Conservation (phyloP, 106 monocot species). For the Dendrobium officinale region DNA sequence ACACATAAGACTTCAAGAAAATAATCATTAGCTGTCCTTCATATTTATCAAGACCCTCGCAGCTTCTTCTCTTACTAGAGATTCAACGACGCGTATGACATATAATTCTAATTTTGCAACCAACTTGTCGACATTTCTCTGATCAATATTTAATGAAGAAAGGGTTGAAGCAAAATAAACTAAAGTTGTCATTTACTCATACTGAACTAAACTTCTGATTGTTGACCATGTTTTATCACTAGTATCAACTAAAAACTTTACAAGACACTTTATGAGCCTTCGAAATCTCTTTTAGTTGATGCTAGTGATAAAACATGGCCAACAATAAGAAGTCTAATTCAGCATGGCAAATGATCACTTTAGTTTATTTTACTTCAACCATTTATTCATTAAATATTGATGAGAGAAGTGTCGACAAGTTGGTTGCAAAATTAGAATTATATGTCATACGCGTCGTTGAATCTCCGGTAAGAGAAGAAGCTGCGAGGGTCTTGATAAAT, state of each 20-base stretch:
- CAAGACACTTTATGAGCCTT: conserved; percentile 67
- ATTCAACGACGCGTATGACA: conserved; percentile 76
- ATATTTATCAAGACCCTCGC: conserved; percentile 81
- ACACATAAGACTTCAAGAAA: not conserved
- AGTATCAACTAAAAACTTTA: conserved; percentile 23
- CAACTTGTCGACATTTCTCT: conserved; percentile 54
- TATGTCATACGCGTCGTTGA: conserved; percentile 81
- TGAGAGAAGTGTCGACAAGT: conserved; percentile 45
- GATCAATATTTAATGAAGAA: conserved; percentile 66
- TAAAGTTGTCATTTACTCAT: not conserved
- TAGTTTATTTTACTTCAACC: no score
- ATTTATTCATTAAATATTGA: conserved; percentile 70
- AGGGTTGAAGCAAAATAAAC: not conserved
- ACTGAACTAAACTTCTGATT: conserved; percentile 14
- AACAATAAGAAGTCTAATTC: conserved; percentile 68
- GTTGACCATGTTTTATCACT: conserved; percentile 72
- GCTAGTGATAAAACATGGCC: conserved; percentile 80
- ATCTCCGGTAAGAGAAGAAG: conserved; percentile 77
- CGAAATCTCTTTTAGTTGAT: conserved; percentile 80
- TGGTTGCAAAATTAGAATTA: conserved; percentile 49
- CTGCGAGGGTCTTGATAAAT: conserved; percentile 76
- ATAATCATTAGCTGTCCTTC: conserved; percentile 72
- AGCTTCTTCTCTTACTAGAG: conserved; percentile 80
- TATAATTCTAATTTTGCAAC: conserved; percentile 44
- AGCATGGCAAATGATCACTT: conserved; percentile 22